Evolutionary conservation across 805 yeast species (phyloP).

Genomic region (Phaffomyces opuntiae): DNA sequence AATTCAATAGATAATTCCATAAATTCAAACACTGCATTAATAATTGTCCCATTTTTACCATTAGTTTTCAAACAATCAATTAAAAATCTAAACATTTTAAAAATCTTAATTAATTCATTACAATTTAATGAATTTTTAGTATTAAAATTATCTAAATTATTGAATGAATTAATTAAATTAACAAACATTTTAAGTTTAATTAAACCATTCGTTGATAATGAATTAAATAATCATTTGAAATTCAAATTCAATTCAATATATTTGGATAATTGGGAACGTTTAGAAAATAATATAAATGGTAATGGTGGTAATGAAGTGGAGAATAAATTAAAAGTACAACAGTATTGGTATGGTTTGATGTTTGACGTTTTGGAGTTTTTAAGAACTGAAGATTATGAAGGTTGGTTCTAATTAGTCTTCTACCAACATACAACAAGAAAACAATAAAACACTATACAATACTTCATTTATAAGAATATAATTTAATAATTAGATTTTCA

Average conservation of each 20-base stretch:
- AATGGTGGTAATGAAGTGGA: neutral
- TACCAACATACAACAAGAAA: neutral
- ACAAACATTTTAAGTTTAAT: constrained; percentile 21
- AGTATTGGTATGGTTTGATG: constrained; percentile 20
- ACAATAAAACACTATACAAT: neutral
- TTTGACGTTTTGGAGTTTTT: constrained; percentile 14
- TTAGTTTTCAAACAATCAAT: constrained; percentile 23
- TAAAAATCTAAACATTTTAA: constrained; percentile 21
- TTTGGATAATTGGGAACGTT: constrained; percentile 17
- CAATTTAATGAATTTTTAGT: constrained; percentile 20
- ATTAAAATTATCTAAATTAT: constrained; percentile 15
- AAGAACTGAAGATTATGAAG: constrained; percentile 20
- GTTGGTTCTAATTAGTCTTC: constrained; percentile 14
- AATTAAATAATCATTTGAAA: constrained; percentile 19
- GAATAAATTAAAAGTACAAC: neutral
- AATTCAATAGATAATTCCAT: constrained; percentile 17
- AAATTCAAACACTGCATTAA: neutral
- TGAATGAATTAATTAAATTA: constrained; percentile 22
- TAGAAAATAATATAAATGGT: constrained; percentile 5
- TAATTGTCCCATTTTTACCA: constrained; percentile 23
- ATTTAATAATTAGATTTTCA: too few species aligned
- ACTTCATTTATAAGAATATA: neutral
- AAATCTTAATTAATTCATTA: constrained; percentile 24
- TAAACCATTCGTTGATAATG: constrained; percentile 23
- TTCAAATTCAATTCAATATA: constrained; percentile 15